phyloP scores from a whole-genome alignment of 352 stramenopile species.

The Phytophthora brassicae region DNA sequence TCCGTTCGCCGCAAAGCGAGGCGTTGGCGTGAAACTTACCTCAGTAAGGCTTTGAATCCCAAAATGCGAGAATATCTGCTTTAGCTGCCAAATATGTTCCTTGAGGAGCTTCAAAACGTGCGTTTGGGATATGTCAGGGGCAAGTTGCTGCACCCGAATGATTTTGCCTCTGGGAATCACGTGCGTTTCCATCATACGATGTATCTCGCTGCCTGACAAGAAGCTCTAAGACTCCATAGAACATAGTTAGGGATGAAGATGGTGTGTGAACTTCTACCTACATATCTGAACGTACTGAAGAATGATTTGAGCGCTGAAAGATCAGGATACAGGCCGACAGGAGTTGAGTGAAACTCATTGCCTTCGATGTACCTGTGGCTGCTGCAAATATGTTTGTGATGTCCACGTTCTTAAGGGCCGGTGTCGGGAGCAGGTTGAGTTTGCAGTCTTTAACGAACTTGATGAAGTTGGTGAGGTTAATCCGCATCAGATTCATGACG shows the following conservation, averaged over 20 bases:
- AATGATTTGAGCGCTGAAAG: conserved; percentile 34
- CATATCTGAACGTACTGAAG: conserved; percentile 21
- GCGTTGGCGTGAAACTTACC: conserved; percentile 21
- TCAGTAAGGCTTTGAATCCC: conserved; percentile 59
- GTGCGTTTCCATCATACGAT: conserved; percentile 49
- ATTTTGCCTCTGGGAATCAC: conserved; percentile 51
- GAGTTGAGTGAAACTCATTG: conserved; percentile 60
- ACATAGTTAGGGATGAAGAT: no score
- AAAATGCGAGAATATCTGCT: conserved; percentile 82
- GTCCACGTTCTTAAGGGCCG: conserved; percentile 53
- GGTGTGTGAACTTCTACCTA: neutral
- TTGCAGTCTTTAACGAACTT: conserved; percentile 68
- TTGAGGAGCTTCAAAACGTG: conserved; percentile 74
- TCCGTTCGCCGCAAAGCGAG: neutral
- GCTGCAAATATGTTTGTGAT: conserved; percentile 54
- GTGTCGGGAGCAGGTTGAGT: conserved; percentile 36
- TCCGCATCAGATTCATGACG: conserved; percentile 65
- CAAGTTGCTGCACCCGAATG: conserved; percentile 65
- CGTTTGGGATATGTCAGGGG: conserved; percentile 62
- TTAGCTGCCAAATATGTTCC: conserved; percentile 70
- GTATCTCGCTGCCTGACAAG: conserved; percentile 32
- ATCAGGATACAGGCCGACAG: conserved; percentile 50
- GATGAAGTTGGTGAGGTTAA: conserved; percentile 59
- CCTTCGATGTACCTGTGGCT: conserved; percentile 30
- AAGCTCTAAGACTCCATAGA: neutral